phyloP scores from a whole-genome alignment of 78 protist species.

The Tieghemostelium lacteum region DNA sequence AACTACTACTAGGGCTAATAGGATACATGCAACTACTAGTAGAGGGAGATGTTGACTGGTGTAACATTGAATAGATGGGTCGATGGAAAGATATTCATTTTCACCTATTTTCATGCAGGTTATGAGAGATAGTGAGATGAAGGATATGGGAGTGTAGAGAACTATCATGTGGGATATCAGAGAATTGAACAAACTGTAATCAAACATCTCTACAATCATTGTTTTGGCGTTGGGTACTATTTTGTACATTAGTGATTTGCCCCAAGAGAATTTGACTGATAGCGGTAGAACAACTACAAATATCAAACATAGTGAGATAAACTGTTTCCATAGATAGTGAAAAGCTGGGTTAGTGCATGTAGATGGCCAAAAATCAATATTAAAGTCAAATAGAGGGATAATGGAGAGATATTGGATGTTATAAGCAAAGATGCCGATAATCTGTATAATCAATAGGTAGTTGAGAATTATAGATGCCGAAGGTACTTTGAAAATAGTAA shows the following conservation, averaged over 20 bases:
- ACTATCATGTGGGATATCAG: background rate
- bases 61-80: constrained; percentile 30
- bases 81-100: background rate
- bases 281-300: background rate
- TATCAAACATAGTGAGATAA: background rate
- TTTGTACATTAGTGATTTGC: background rate
- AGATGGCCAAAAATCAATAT: constrained; percentile 43
- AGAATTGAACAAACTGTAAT: background rate
- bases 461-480: constrained; percentile 38
- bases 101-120: constrained; percentile 15
- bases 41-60: constrained; percentile 4
- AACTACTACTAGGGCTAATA: background rate
- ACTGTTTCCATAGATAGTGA: constrained; percentile 7
- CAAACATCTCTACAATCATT: constrained; percentile 1
- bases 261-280: background rate
- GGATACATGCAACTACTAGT: background rate
- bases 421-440: constrained; percentile 2
- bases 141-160: constrained; percentile 47
- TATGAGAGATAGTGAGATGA: constrained; percentile 13
- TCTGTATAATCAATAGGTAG: constrained; percentile 11
- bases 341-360: background rate
- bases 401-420: constrained; percentile 27
- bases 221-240: background rate
- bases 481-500: constrained; percentile 30
- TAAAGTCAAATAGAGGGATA: constrained; percentile 9